Percentiles rank a stretch among this genome's conserved stretches.
phyloP scores from a whole-genome alignment of 2,329 filamentous ascomycete species.

The Arthrobotrys musiformis region DNA sequence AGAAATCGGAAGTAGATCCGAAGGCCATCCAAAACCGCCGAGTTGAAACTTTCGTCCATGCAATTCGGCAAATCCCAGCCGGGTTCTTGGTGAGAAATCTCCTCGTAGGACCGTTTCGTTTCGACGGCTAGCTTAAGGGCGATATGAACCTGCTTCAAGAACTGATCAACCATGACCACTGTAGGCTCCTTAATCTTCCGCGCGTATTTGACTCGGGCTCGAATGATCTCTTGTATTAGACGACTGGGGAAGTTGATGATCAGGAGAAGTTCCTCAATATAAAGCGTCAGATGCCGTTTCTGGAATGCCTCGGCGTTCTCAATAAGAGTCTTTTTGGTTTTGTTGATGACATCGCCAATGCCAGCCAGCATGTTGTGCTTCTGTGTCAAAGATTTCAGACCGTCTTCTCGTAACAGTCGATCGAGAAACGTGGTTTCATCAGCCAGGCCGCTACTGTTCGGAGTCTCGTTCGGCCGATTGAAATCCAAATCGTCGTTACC shows the following conservation, averaged over 20 bases:
- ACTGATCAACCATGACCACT: constrained; percentile 93
- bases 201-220: constrained; percentile 87
- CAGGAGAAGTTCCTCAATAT: constrained; percentile 94
- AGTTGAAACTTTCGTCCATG: constrained; percentile 95
- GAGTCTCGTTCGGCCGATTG: constrained; percentile 75
- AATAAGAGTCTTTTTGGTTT: constrained; percentile 92
- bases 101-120: constrained; percentile 88
- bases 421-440: constrained; percentile 96
- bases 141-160: constrained; percentile 96
- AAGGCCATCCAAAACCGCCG: constrained; percentile 87
- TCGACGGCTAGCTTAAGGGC: constrained; percentile 88
- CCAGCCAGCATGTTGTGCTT: constrained; percentile 82
- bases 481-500: constrained; percentile 96
- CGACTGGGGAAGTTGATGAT: constrained; percentile 97
- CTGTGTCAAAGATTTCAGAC: constrained; percentile 88
- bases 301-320: constrained; percentile 84
- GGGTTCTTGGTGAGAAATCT: constrained; percentile 84
- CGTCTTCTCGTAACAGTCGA: constrained; percentile 93
- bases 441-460: constrained; percentile 76
- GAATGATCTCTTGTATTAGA: constrained; percentile 95
- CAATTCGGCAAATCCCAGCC: constrained; percentile 96
- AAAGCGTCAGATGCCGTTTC: constrained; percentile 89
- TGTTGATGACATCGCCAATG: constrained; percentile 86
- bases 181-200: constrained; percentile 95
- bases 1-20: constrained; percentile 99